A percentile compares a stretch with the other conserved stretches of the same genome.
These are phyloP conservation scores for Sicyos baderoa DNA, from an alignment of 306 rosid genomes.

Conservation along the genomic window DNA sequence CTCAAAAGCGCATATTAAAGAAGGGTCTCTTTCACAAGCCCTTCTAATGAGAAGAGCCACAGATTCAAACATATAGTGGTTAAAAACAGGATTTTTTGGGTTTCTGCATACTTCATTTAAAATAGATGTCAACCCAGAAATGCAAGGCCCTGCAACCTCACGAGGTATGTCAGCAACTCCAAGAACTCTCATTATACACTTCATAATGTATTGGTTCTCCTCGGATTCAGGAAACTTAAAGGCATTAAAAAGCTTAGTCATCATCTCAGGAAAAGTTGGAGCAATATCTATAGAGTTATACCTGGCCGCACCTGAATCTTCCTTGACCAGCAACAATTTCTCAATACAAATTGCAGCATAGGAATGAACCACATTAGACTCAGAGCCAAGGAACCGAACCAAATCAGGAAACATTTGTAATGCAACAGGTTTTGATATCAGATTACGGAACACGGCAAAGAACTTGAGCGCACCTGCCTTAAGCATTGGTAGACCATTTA, in stretches of 20 bases:
- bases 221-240: constrained; percentile 77
- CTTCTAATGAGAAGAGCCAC: constrained; percentile 83
- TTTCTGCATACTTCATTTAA: constrained; percentile 78
- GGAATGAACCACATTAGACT: constrained; percentile 92
- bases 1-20: constrained; percentile 69
- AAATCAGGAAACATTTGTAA: constrained; percentile 57
- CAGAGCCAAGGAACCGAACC: constrained; percentile 67
- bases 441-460: constrained; percentile 73
- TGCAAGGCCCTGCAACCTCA: constrained; percentile 59
- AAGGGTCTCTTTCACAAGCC: constrained; percentile 59
- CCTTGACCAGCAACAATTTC: constrained; percentile 79
- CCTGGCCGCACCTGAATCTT: constrained; percentile 53
- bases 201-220: constrained; percentile 90
- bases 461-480: constrained; percentile 93
- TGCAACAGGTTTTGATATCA: constrained; percentile 48
- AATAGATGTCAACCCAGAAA: constrained; percentile 53
- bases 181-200: constrained; percentile 91
- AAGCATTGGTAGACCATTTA: constrained; percentile 78
- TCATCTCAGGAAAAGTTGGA: constrained; percentile 50
- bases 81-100: constrained; percentile 85
- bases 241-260: constrained; percentile 76
- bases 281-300: constrained; percentile 55
- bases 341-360: constrained; percentile 94
- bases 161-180: constrained; percentile 68
- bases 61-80: constrained; percentile 86